Conservation (phyloP, 2,329 filamentous ascomycete genomes). For the Lachnellula subtilissima region DNA sequence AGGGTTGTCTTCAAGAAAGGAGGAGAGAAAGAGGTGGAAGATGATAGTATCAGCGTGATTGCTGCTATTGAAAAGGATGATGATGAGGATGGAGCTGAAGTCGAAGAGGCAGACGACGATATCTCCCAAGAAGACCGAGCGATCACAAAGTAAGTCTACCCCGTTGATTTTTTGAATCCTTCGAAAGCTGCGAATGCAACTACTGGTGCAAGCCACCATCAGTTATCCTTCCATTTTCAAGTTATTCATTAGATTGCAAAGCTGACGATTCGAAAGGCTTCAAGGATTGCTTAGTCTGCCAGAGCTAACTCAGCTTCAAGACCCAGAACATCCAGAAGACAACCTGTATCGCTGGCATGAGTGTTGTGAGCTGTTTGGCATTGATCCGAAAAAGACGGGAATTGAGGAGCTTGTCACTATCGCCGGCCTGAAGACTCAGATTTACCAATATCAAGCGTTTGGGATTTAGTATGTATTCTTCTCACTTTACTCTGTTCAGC, state of each 20-base stretch:
- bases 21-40: background rate
- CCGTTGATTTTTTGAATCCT: too few relatives aligned
- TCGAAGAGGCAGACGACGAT: background rate
- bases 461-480: constrained; percentile 3
- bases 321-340: background rate
- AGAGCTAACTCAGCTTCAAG: constrained; percentile 8
- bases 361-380: constrained; percentile 13
- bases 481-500: background rate
- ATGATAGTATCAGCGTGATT: background rate
- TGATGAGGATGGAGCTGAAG: background rate
- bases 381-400: constrained; percentile 5
- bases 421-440: constrained; percentile 8
- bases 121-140: background rate
- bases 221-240: too few relatives aligned
- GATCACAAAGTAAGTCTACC: background rate
- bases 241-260: background rate
- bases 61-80: background rate
- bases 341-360: constrained; percentile 7
- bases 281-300: constrained; percentile 12
- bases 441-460: constrained; percentile 19
- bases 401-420: constrained; percentile 8
- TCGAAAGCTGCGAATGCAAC: background rate
- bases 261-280: constrained; percentile 1
- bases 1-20: background rate
- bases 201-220: too few relatives aligned